Conservation (phyloP, 2,329 filamentous ascomycete genomes). For the Emmonsiellopsis sp. region DNA sequence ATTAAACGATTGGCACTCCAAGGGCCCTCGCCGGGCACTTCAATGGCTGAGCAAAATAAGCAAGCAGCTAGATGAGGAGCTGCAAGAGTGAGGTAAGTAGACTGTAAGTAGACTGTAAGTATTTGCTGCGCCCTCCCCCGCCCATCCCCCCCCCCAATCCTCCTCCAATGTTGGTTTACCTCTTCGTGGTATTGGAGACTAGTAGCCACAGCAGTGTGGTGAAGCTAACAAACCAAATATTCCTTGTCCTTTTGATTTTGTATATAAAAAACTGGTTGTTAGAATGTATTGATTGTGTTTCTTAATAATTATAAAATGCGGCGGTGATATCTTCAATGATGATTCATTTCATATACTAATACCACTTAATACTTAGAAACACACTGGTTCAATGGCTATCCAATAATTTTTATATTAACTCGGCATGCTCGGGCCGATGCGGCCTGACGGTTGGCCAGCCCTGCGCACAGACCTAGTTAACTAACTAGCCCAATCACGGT, state of each 20-base stretch:
- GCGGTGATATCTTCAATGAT: too few relatives aligned
- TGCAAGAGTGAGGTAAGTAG: background rate
- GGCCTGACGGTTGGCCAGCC: too few relatives aligned
- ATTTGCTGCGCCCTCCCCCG: background rate
- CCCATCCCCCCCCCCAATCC: background rate
- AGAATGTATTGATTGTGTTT: too few relatives aligned
- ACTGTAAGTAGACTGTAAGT: background rate
- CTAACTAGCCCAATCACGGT: too few relatives aligned
- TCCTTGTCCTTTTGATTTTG: background rate
- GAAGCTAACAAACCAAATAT: conserved; percentile 8
- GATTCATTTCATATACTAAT: too few relatives aligned
- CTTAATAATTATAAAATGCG: too few relatives aligned
- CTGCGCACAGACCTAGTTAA: too few relatives aligned
- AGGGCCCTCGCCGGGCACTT: background rate
- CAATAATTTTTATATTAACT: too few relatives aligned
- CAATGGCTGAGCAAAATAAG: background rate
- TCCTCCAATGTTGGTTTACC: conserved; percentile 8
- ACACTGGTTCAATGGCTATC: too few relatives aligned
- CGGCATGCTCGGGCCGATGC: too few relatives aligned
- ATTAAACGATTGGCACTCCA: conserved; percentile 1
- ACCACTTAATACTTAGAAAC: too few relatives aligned
- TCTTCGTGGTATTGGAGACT: conserved; percentile 8
- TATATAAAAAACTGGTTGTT: too few relatives aligned
- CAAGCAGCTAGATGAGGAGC: background rate
- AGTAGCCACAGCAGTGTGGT: conserved; percentile 4